Percentiles rank a stretch among this genome's conserved stretches.
Evolutionary conservation across 148 eudicot genomes (phyloP).

Genomic region (Heliamphora exappendiculata): DNA sequence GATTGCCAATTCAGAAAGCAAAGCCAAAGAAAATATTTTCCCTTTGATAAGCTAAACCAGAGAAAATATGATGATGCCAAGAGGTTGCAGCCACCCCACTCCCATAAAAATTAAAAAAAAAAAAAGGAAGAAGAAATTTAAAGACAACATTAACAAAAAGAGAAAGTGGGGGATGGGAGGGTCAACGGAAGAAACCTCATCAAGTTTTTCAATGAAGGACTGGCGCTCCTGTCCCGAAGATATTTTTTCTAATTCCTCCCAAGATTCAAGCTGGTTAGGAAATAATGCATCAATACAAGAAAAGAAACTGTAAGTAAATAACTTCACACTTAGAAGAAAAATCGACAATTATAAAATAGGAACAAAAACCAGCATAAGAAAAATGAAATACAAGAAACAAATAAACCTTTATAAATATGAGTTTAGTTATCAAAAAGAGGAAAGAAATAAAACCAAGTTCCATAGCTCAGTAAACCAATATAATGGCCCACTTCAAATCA

Average conservation of each 20-base stretch:
- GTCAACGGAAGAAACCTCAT: slow-evolving; percentile 51
- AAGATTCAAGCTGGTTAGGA: slow-evolving; percentile 55
- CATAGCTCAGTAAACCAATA: not conserved
- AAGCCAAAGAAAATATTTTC: not conserved
- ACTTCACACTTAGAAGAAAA: not conserved
- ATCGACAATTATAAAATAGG: not conserved
- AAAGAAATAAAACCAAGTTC: not conserved
- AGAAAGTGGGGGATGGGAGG: not conserved
- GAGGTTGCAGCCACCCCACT: not conserved
- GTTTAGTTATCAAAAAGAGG: not conserved
- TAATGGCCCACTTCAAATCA: not conserved
- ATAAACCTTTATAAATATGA: not conserved
- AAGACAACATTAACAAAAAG: not conserved
- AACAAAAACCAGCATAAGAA: not conserved
- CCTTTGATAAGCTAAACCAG: not conserved
- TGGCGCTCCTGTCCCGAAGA: slow-evolving; percentile 69
- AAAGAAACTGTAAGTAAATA: not conserved
- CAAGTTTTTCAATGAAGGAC: slow-evolving; percentile 70
- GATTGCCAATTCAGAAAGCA: not conserved
- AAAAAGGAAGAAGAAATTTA: not conserved
- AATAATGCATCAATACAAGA: slow-evolving; percentile 5
- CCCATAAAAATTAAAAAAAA: too few relatives aligned
- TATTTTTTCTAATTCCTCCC: slow-evolving; percentile 53
- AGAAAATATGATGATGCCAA: not conserved
- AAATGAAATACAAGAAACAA: not conserved